Evolutionary conservation across 2,329 filamentous ascomycete genomes (phyloP), one percentile per base, ranked within the genome.

Genomic region (Pyricularia grisea): DNA sequence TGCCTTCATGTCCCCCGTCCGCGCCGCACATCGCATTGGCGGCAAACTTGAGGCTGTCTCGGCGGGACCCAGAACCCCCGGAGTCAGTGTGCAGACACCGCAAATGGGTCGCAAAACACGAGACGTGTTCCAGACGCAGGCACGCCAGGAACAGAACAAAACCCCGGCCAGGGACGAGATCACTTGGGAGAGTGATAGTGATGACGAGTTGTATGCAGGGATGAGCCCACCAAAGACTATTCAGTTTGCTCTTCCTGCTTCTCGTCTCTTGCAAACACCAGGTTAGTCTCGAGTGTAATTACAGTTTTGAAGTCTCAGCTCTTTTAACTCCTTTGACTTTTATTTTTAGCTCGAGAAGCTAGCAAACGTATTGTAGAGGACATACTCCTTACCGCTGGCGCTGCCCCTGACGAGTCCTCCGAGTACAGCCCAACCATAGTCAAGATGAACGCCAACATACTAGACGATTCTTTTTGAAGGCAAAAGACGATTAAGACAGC

Each of bases 171-270:
- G 25, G 27, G 85, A 87, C 68, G 87, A 90, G 75, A 87, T 89
- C 69, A 84, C 83, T 23, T 95, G 93, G 90, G 90, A 94, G 68
- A 91, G 89, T 74, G 90, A 93, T 71, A 89, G 88, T 69, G 90
- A 91, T 31, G 87, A 88, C 11, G 87, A 89, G 61, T 75, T 87
- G 6, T 89, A 90, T 70, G 86, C 85, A 7, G 92, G 90, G 6
- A 90, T 93, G 79, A 97, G 92, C 75, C 95, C 95, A 31, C 95
- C 95, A 0, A 98, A 98, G 83, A 95, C 92, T 12, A 94, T 96
- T 70, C 91, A 94, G 75, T 96, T 96, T 77, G 90, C 91, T 64
- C 80, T 96, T 66, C 91, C 91, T 67, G 90, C 90, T 68, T 91
- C 89, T 60, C 89, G 91, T 75, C 80, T 96, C 27, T 78, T 94